Percentiles rank a stretch among this genome's conserved stretches.
phyloP scores from a whole-genome alignment of 2,329 filamentous ascomycete species.

The Phaeosphaeria sp. region DNA sequence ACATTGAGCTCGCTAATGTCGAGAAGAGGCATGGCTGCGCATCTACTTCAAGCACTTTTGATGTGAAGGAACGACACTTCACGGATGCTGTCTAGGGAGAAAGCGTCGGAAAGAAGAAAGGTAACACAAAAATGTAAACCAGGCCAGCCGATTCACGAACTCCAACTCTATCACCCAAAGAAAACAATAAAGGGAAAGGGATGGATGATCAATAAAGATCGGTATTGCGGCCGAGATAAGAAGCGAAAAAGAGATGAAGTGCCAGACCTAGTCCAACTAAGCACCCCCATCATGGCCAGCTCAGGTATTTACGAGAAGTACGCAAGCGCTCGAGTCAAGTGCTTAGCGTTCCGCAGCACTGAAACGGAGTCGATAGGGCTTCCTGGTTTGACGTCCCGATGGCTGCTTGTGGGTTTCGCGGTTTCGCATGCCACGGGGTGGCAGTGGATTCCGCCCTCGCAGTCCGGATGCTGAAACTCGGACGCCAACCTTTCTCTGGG shows the following conservation, averaged over 20 bases:
- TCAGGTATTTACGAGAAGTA: background rate
- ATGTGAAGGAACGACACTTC: background rate
- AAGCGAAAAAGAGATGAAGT: background rate
- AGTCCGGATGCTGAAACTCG: background rate
- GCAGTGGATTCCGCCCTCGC: background rate
- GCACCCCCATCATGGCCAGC: background rate
- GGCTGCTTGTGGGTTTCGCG: background rate
- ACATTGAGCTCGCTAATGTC: constrained; percentile 62
- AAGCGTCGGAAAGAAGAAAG: background rate
- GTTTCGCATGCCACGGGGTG: background rate
- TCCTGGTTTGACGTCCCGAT: background rate
- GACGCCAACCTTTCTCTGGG: background rate
- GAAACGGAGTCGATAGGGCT: background rate
- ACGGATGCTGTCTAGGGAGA: background rate
- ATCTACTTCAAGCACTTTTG: background rate
- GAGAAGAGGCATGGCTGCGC: constrained; percentile 53
- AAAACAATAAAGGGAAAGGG: background rate
- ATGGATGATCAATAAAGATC: background rate
- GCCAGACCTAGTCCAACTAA: constrained; percentile 1
- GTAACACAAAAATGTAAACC: background rate
- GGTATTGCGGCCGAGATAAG: background rate
- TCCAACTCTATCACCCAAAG: background rate
- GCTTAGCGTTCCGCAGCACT: background rate
- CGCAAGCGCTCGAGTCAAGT: background rate
- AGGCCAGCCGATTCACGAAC: background rate